phyloP scores from a whole-genome alignment of 2,329 filamentous ascomycete species.

The Cladosporium phlei region DNA sequence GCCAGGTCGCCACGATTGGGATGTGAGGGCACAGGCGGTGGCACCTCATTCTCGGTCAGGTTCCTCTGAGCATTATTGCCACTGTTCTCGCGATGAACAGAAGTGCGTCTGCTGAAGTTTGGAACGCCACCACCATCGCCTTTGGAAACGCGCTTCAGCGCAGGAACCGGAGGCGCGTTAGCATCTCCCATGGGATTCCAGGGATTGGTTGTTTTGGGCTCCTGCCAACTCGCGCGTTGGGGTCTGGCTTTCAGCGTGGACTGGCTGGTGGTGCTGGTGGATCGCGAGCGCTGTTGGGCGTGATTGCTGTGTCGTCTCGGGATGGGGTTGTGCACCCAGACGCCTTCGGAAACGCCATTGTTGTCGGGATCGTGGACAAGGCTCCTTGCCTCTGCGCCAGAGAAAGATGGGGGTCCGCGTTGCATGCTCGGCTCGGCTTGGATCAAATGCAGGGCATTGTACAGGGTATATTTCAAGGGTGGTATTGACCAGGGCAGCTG shows the following conservation, averaged over 20 bases:
- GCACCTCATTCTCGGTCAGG: neutral
- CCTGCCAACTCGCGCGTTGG: constrained; percentile 21
- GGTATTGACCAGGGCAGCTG: neutral
- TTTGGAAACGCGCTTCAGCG: neutral
- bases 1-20: neutral
- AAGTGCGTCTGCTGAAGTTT: constrained; percentile 3
- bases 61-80: constrained; percentile 8
- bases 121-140: neutral
- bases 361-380: constrained; percentile 8
- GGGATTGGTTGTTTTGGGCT: constrained; percentile 15
- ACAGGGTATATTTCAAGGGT: constrained; percentile 3
- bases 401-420: neutral
- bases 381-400: constrained; percentile 4
- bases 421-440: constrained; percentile 1
- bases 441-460: constrained; percentile 4
- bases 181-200: neutral
- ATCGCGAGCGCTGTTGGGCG: constrained; percentile 20
- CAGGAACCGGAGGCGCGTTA: constrained; percentile 1
- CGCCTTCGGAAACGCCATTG: constrained; percentile 9
- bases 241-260: constrained; percentile 16
- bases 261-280: constrained; percentile 10
- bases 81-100: neutral
- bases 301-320: constrained; percentile 21
- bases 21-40: neutral
- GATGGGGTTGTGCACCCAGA: constrained; percentile 2